Evolutionary conservation across 768 basidiomycete species (phyloP).

Genomic region (Boletus rufocinnamomeus): DNA sequence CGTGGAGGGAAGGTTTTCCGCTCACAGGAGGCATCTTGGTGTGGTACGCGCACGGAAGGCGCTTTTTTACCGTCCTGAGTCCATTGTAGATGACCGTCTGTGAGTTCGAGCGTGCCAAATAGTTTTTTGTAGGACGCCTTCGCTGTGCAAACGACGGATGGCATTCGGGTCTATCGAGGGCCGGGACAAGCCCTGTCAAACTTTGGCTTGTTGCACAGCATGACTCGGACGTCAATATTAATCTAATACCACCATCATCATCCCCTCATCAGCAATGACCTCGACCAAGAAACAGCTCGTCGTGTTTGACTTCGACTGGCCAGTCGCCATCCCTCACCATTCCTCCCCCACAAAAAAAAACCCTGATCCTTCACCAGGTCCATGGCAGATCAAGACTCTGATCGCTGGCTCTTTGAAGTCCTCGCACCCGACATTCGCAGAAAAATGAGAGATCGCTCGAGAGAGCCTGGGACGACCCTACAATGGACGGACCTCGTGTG

Average conservation of each 20-base stretch:
- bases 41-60: conserved; percentile 63
- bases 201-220: not conserved
- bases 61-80: conserved; percentile 68
- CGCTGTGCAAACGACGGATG: conserved; percentile 67
- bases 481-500: conserved; percentile 98
- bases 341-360: not conserved
- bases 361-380: conserved; percentile 54
- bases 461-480: conserved; percentile 51
- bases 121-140: conserved; percentile 86
- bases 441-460: conserved; percentile 55
- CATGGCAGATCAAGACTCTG: conserved; percentile 93
- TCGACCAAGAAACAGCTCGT: conserved; percentile 65
- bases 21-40: conserved; percentile 62
- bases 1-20: conserved; percentile 28
- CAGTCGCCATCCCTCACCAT: conserved; percentile 14
- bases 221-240: not conserved
- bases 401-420: conserved; percentile 91
- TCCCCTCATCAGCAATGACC: conserved; percentile 14
- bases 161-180: conserved; percentile 42
- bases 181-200: not conserved
- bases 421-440: conserved; percentile 82
- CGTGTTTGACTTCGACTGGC: conserved; percentile 98
- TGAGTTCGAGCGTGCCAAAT: conserved; percentile 73
- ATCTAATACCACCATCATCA: not conserved
- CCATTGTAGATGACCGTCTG: conserved; percentile 75